Percentiles rank a stretch among this genome's conserved stretches.
These are phyloP conservation scores for Russula earlei DNA, from an alignment of 768 basidiomycete species.

Conservation along the genomic window DNA sequence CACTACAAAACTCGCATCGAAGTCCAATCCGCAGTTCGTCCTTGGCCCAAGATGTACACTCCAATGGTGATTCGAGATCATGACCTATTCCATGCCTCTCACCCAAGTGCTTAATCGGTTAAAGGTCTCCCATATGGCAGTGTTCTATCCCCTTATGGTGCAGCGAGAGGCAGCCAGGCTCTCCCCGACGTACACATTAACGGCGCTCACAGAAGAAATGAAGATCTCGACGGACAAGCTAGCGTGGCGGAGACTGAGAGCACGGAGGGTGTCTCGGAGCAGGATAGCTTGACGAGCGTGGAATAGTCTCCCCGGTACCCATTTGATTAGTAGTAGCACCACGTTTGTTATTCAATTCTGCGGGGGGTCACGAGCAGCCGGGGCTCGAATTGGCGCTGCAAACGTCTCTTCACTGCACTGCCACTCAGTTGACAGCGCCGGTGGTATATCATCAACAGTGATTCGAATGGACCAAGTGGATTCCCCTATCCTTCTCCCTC, in stretches of 20 bases:
- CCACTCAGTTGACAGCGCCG: too few relatives aligned
- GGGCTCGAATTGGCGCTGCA: not conserved
- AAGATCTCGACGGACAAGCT: not conserved
- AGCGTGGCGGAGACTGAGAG: slow-evolving; percentile 12
- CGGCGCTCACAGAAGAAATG: not conserved
- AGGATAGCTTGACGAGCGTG: slow-evolving; percentile 18
- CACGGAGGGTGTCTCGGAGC: slow-evolving; percentile 11
- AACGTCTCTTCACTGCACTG: too few relatives aligned
- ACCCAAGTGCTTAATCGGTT: slow-evolving; percentile 12
- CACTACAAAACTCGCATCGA: not conserved
- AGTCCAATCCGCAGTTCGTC: slow-evolving; percentile 1
- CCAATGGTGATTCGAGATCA: slow-evolving; percentile 20
- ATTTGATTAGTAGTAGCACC: not conserved
- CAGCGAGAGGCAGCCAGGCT: not conserved
- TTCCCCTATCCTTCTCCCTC: not conserved
- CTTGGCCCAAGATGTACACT: slow-evolving; percentile 2
- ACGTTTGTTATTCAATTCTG: not conserved
- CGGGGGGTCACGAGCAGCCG: not conserved
- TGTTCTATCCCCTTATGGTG: slow-evolving; percentile 10
- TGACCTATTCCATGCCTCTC: slow-evolving; percentile 10
- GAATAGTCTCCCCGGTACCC: slow-evolving; percentile 1
- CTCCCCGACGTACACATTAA: not conserved
- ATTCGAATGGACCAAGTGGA: slow-evolving; percentile 13
- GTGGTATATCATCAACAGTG: too few relatives aligned
- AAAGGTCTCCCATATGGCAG: slow-evolving; percentile 14